phyloP scores from a whole-genome alignment of 192 early-diverging fungal species.

The Endogone sp. region DNA sequence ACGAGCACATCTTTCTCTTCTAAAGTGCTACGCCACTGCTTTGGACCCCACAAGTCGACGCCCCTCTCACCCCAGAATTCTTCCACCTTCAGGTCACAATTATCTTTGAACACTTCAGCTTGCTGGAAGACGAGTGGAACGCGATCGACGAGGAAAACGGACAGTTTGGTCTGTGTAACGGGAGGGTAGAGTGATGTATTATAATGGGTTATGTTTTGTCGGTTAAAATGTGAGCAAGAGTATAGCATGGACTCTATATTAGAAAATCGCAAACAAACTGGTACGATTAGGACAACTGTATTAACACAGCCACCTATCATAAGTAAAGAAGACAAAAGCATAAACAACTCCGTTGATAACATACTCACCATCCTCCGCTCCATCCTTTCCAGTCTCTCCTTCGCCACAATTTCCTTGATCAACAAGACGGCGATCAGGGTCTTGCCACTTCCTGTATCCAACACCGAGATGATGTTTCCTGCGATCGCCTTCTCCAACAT shows the following conservation, averaged over 20 bases:
- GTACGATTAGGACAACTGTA: too few species aligned
- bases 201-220: too few species aligned
- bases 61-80: slow-evolving; percentile 66
- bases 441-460: slow-evolving; percentile 94
- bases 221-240: not conserved
- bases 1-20: slow-evolving; percentile 69
- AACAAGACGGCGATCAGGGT: slow-evolving; percentile 87
- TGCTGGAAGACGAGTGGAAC: slow-evolving; percentile 90
- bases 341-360: too few species aligned
- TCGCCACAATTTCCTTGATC: slow-evolving; percentile 63
- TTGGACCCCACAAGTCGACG: slow-evolving; percentile 55
- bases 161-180: slow-evolving; percentile 46
- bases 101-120: slow-evolving; percentile 64
- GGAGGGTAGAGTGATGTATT: too few species aligned
- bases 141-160: slow-evolving; percentile 81
- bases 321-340: too few species aligned
- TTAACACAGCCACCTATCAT: too few species aligned
- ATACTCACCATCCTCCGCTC: slow-evolving; percentile 28
- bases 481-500: slow-evolving; percentile 62
- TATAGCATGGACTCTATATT: too few species aligned
- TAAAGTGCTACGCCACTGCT: slow-evolving; percentile 58
- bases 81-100: slow-evolving; percentile 59
- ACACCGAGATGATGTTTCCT: slow-evolving; percentile 81
- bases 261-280: too few species aligned
- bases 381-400: slow-evolving; percentile 31